phyloP scores from a whole-genome alignment of 202 grass and related monocot species.

The Bolboschoenoplectus hybrid region DNA sequence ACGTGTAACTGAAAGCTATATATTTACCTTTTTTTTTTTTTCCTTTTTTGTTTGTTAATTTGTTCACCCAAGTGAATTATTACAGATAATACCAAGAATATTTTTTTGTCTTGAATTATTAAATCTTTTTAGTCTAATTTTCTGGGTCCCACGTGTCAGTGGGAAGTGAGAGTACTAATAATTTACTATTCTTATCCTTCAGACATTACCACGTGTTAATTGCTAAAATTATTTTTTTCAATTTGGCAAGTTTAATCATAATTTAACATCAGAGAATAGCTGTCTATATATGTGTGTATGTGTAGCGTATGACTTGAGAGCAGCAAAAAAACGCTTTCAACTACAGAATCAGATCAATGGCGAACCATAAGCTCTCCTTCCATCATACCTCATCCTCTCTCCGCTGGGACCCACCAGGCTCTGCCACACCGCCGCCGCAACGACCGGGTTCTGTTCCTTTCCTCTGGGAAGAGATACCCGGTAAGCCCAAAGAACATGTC shows the following conservation, averaged over 20 bases:
- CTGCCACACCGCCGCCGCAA: conserved; percentile 45
- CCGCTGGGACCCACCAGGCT: conserved; percentile 11
- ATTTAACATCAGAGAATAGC: neutral
- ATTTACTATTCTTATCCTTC: neutral
- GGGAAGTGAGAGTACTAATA: neutral
- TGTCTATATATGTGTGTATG: neutral
- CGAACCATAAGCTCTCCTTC: conserved; percentile 2
- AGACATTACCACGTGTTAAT: neutral
- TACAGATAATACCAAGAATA: neutral
- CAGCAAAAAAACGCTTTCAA: neutral
- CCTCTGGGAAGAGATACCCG: conserved; percentile 69
- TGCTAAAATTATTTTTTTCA: neutral
- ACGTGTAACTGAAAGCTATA: conserved; percentile 22
- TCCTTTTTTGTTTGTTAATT: neutral
- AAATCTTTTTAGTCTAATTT: neutral
- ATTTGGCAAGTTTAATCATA: neutral
- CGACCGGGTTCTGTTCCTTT: conserved; percentile 56
- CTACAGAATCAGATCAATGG: conserved; percentile 8
- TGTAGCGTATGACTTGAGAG: too few relatives aligned
- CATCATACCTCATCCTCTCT: neutral
- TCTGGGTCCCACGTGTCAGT: neutral
- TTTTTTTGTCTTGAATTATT: neutral
- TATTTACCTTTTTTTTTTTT: neutral
- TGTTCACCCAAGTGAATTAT: neutral
- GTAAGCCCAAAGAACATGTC: conserved; percentile 42